These are phyloP conservation scores for Gossypium sturtianum DNA, from an alignment of 345 rosid species.

Conservation along the genomic window DNA sequence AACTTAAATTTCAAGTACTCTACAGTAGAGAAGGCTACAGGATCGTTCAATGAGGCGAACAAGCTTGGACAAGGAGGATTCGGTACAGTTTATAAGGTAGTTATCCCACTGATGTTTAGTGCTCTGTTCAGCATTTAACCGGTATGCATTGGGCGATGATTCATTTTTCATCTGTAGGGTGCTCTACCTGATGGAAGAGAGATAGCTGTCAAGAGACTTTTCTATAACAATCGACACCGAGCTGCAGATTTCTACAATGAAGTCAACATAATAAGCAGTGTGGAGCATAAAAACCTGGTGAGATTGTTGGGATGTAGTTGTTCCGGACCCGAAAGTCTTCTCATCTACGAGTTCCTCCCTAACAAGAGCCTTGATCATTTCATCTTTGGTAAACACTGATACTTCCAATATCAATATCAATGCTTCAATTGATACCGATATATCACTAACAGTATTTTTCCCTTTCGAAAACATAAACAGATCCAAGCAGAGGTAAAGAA, in stretches of 20 bases:
- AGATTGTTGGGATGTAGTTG: conserved; percentile 87
- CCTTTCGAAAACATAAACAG: conserved; percentile 29
- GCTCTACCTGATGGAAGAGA: conserved; percentile 82
- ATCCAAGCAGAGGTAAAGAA: conserved; percentile 50
- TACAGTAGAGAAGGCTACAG: conserved; percentile 82
- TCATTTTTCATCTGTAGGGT: conserved; percentile 39
- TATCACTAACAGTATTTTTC: background rate
- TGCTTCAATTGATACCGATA: background rate
- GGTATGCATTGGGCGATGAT: background rate
- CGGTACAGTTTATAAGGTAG: conserved; percentile 90
- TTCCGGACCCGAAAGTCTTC: conserved; percentile 93
- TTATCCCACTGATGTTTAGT: background rate
- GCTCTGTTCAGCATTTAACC: background rate
- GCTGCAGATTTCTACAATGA: conserved; percentile 92
- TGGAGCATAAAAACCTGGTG: conserved; percentile 90
- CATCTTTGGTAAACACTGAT: conserved; percentile 52
- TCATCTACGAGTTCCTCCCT: conserved; percentile 74
- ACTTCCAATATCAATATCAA: background rate
- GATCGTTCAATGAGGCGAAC: conserved; percentile 54
- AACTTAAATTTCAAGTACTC: conserved; percentile 93
- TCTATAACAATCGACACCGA: conserved; percentile 84
- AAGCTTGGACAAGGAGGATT: conserved; percentile 98
- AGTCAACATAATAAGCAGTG: conserved; percentile 79
- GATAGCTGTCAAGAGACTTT: conserved; percentile 89
- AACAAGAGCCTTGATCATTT: conserved; percentile 83